These are phyloP conservation scores for Lactifluus pinguis DNA, from an alignment of 768 basidiomycete genomes.

Conservation along the genomic window DNA sequence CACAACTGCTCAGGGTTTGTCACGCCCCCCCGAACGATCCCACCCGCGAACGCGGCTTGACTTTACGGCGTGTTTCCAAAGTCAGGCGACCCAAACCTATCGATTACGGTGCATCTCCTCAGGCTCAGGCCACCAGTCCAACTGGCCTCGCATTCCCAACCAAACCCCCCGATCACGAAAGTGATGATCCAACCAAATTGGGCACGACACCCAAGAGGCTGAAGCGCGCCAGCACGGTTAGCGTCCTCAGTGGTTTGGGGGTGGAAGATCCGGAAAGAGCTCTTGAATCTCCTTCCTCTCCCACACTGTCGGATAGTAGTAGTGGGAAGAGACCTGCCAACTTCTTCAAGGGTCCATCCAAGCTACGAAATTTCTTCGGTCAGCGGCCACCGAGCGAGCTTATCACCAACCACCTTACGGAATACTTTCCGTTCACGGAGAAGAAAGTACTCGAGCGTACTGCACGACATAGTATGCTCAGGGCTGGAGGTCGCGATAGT, in stretches of 20 bases:
- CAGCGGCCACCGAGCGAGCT: conserved; percentile 96
- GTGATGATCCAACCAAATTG: conserved; percentile 22
- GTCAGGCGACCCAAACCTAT: conserved; percentile 35
- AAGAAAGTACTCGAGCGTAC: conserved; percentile 85
- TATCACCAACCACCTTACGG: conserved; percentile 87
- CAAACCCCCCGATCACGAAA: conserved; percentile 30
- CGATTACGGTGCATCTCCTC: conserved; percentile 29
- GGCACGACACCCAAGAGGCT: conserved; percentile 37
- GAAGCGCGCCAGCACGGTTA: conserved; percentile 91
- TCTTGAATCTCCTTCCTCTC: conserved; percentile 48
- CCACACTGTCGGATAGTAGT: conserved; percentile 29
- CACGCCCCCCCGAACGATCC: conserved; percentile 72
- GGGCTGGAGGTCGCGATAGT: conserved; percentile 44
- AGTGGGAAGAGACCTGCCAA: conserved; percentile 25
- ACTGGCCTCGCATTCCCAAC: conserved; percentile 26
- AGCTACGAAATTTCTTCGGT: conserved; percentile 92
- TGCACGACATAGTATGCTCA: conserved; percentile 83
- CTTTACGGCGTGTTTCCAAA: conserved; percentile 49
- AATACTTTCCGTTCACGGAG: conserved; percentile 93
- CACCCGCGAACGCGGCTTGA: conserved; percentile 69
- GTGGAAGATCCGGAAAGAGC: conserved; percentile 70
- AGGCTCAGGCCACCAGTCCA: conserved; percentile 26
- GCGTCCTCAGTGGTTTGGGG: conserved; percentile 88
- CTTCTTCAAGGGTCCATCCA: conserved; percentile 44
- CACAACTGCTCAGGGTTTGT: conserved; percentile 74